A percentile compares a stretch with the other conserved stretches of the same genome.
These are phyloP conservation scores for Protostelium mycophagum DNA, from an alignment of 78 protist species.

Conservation along the genomic window DNA sequence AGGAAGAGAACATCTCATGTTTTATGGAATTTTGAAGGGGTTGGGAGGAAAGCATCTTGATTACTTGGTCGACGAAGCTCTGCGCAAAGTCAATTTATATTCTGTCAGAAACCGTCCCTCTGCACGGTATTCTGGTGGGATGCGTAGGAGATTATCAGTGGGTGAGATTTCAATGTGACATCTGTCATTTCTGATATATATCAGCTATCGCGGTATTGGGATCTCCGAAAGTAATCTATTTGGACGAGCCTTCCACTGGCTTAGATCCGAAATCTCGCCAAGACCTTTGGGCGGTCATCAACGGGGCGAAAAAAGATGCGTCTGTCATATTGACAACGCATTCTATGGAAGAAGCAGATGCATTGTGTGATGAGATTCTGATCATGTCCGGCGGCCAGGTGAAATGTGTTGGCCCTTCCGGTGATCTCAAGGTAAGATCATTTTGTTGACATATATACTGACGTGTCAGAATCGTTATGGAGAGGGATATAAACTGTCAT, in stretches of 20 bases:
- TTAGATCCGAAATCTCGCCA: conserved; percentile 48
- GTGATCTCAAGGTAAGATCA: conserved; percentile 57
- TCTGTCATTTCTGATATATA: background rate
- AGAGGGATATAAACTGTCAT: background rate
- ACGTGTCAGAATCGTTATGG: background rate
- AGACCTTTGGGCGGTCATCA: conserved; percentile 34
- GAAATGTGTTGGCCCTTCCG: conserved; percentile 55
- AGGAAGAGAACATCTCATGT: conserved; percentile 46
- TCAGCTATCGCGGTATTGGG: background rate
- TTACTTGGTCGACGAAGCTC: conserved; percentile 3
- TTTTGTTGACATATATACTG: background rate
- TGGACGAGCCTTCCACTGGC: conserved; percentile 78
- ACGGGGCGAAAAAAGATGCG: conserved; percentile 23
- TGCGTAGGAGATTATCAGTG: conserved; percentile 44
- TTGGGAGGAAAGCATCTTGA: conserved; percentile 5
- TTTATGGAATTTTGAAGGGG: conserved; percentile 52
- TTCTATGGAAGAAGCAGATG: conserved; percentile 90
- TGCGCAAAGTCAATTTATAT: conserved; percentile 21
- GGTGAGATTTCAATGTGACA: conserved; percentile 20
- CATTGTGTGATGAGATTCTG: conserved; percentile 80
- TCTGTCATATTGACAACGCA: conserved; percentile 78
- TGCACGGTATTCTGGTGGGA: conserved; percentile 48
- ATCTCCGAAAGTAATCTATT: background rate
- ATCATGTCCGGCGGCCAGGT: conserved; percentile 81
- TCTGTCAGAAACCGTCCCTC: conserved; percentile 2